phyloP scores from a whole-genome alignment of 2,329 filamentous ascomycete species.

The Pseudocercospora crystallina region DNA sequence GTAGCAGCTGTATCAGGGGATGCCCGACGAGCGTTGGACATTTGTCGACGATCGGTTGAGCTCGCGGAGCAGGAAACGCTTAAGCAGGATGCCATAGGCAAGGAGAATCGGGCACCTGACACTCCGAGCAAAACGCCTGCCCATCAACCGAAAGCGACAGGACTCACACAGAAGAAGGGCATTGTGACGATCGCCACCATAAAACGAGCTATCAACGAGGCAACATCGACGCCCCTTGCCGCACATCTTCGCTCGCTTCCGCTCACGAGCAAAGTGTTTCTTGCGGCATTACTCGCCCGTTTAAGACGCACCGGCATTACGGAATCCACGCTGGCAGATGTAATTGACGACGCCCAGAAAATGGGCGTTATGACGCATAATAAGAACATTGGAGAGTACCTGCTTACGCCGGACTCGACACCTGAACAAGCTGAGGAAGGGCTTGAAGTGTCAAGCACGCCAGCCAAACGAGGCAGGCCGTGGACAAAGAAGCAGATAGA shows the following conservation, averaged over 20 bases:
- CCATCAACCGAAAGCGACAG: conserved; percentile 37
- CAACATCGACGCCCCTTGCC: conserved; percentile 87
- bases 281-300: conserved; percentile 76
- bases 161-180: conserved; percentile 37
- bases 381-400: conserved; percentile 60
- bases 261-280: conserved; percentile 77
- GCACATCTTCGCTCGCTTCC: conserved; percentile 82
- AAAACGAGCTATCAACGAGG: conserved; percentile 91
- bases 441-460: conserved; percentile 29
- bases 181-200: conserved; percentile 90
- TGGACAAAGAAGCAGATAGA: conserved; percentile 34
- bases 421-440: conserved; percentile 25
- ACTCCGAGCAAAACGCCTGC: conserved; percentile 63
- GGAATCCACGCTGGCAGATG: conserved; percentile 85
- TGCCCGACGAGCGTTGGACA: conserved; percentile 86
- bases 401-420: conserved; percentile 49
- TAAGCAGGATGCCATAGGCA: conserved; percentile 29
- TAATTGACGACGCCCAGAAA: conserved; percentile 79
- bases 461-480: conserved; percentile 34
- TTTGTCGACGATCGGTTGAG: conserved; percentile 92
- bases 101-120: conserved; percentile 45
- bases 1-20: conserved; percentile 96
- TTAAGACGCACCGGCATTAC: conserved; percentile 79
- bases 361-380: conserved; percentile 62
- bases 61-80: conserved; percentile 74